Evolutionary conservation across 2,329 filamentous ascomycete species (phyloP).

Genomic region (Zarea fungicola): DNA sequence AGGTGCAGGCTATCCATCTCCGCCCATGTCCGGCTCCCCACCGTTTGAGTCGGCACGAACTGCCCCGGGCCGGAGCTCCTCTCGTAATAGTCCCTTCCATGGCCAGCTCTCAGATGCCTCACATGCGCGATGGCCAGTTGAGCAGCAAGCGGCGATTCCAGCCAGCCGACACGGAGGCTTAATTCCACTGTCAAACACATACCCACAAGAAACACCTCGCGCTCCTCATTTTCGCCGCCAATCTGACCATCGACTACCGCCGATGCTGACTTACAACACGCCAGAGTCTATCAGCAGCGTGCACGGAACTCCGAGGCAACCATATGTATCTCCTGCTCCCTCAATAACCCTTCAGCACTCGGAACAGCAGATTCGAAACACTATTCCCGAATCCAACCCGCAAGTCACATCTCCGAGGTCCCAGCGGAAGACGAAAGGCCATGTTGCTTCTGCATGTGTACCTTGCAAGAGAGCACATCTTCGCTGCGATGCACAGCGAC

Average conservation of each 20-base stretch:
- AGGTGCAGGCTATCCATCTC: constrained; percentile 62
- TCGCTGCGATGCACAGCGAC: constrained; percentile 65
- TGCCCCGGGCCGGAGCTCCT: constrained; percentile 1
- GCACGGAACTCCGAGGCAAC: background rate
- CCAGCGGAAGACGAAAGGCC: constrained; percentile 67
- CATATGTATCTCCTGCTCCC: constrained; percentile 1
- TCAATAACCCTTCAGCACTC: constrained; percentile 9
- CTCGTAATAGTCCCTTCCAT: constrained; percentile 35
- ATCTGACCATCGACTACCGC: constrained; percentile 20
- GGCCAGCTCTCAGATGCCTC: constrained; percentile 43
- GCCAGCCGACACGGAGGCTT: constrained; percentile 13
- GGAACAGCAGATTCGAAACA: background rate
- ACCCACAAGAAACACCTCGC: constrained; percentile 23
- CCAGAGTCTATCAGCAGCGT: constrained; percentile 4
- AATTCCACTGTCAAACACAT: constrained; percentile 22
- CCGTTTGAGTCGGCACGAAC: constrained; percentile 45
- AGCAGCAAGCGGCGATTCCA: constrained; percentile 18
- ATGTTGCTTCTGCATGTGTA: constrained; percentile 79
- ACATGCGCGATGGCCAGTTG: constrained; percentile 31
- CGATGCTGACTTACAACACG: constrained; percentile 23
- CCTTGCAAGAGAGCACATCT: constrained; percentile 83
- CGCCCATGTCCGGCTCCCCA: constrained; percentile 69
- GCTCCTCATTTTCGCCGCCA: constrained; percentile 23
- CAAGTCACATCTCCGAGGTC: constrained; percentile 50
- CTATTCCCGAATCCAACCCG: background rate